Base-by-base conservation (phyloP, 1,139 yeast species). In the Scheffersomyces cryptocercus region DNA sequence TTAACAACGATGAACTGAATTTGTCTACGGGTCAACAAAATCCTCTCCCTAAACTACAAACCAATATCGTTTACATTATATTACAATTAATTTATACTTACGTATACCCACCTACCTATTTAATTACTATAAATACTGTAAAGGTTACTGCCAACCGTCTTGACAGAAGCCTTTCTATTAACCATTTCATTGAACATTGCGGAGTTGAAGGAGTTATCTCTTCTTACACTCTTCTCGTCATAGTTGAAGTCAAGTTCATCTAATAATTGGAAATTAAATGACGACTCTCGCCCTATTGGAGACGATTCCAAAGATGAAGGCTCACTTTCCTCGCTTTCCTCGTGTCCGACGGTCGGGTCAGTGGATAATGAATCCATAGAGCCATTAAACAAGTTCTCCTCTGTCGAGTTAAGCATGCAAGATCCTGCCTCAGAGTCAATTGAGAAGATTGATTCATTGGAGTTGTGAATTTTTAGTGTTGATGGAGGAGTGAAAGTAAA, bases 351-450 rank as follows among this genome's bases (percentile, higher is more conserved):
- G 7, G 24, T 31, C 10, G 35, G 56, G 28, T 42, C 45, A 7
- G 64, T 59, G 5, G 62, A 57, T 14, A 60, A 41, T 1, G 62
- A 53, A 26, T 56, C 64, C 50, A 54, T 40, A 3, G 64, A 59
- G 30, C 55, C 58, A 40, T 52, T 58, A 45, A 59, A 55, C 26
- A 51, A 31, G 7, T 20, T 20, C 26, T 20, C 26, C 31, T 45
- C 52, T 38, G 14, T 45, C 41, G 8, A 51, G 40, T 14, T 49
- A 51, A 4, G 58, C 58, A 5, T 54, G 50, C 10, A 55, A 48
- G 11, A 41, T 44, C 16, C 13, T 12, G 15, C 36, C 36, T 9
- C 44, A 47, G 55, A 52, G 34, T 52, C 53, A 11, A 54, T 39
- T 3, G 60, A 54, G 45, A 46, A 50, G 15, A 33, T 43, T 4